Conservation (phyloP, 2,329 filamentous ascomycete species). For the Blastomyces silverae region DNA sequence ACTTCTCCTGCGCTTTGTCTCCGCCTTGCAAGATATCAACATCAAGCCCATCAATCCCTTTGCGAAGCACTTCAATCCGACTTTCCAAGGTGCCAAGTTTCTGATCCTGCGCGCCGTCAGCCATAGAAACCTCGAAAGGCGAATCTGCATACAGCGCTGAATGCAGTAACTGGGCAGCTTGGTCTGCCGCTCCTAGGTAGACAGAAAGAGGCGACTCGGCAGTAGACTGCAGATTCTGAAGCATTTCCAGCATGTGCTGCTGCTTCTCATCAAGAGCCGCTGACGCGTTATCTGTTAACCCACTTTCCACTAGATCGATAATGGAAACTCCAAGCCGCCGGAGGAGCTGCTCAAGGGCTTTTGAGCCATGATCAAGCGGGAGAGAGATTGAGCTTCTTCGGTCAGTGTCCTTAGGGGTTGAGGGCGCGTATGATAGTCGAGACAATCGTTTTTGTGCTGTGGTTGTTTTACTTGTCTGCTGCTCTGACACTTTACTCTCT, state of each 20-base stretch:
- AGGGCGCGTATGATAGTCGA: constrained; percentile 22
- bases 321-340: constrained; percentile 32
- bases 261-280: constrained; percentile 29
- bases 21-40: constrained; percentile 30
- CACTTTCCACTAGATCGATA: constrained; percentile 26
- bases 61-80: constrained; percentile 29
- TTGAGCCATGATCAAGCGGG: constrained; percentile 22
- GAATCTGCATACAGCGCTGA: constrained; percentile 31
- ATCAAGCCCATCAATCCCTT: constrained; percentile 32
- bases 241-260: constrained; percentile 27
- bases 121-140: constrained; percentile 27
- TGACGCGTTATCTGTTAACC: constrained; percentile 22
- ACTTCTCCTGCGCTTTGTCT: constrained; percentile 28
- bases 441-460: constrained; percentile 24
- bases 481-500: constrained; percentile 19
- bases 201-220: constrained; percentile 30
- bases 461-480: constrained; percentile 22
- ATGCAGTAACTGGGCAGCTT: constrained; percentile 30
- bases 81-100: constrained; percentile 29
- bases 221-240: constrained; percentile 26
- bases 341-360: constrained; percentile 30
- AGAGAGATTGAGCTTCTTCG: constrained; percentile 18
- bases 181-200: constrained; percentile 30
- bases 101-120: constrained; percentile 26
- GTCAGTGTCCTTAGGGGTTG: constrained; percentile 17